Evolutionary conservation across 768 basidiomycete species (phyloP).

Genomic region (Termitomyces sp.): DNA sequence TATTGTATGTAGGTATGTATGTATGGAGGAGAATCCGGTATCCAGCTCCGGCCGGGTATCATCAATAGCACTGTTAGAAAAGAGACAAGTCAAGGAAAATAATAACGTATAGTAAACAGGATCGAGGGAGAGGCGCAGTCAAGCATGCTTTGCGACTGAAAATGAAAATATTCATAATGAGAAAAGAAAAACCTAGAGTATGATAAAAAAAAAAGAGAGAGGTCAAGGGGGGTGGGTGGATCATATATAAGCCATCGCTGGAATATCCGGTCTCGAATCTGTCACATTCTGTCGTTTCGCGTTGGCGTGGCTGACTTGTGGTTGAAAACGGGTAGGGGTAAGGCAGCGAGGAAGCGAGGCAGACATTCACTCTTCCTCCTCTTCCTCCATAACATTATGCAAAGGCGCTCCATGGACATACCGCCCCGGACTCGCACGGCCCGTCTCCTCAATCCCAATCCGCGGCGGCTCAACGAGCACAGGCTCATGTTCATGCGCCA

Average conservation of each 20-base stretch:
- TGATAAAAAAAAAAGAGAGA: not conserved
- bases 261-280: conserved; percentile 1
- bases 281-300: not conserved
- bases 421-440: conserved; percentile 61
- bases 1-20: conserved; percentile 1
- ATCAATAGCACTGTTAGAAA: conserved; percentile 15
- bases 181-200: not conserved
- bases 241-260: not conserved
- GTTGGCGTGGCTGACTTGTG: not conserved
- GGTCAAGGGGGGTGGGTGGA: no score
- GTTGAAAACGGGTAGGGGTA: not conserved
- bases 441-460: conserved; percentile 39
- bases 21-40: conserved; percentile 12
- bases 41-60: conserved; percentile 20
- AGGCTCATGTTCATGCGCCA: conserved; percentile 13
- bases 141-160: not conserved
- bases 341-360: no score
- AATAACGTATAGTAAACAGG: not conserved
- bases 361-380: conserved; percentile 42
- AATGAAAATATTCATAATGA: not conserved
- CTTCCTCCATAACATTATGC: conserved; percentile 81
- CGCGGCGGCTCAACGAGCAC: conserved; percentile 27
- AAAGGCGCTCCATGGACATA: conserved; percentile 85
- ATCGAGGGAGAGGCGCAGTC: conserved; percentile 11
- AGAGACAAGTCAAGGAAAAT: not conserved